A percentile compares a stretch with the other conserved stretches of the same genome.
phyloP scores from a whole-genome alignment of 805 yeast species.

The Isabelozyma pseudorhagii region DNA sequence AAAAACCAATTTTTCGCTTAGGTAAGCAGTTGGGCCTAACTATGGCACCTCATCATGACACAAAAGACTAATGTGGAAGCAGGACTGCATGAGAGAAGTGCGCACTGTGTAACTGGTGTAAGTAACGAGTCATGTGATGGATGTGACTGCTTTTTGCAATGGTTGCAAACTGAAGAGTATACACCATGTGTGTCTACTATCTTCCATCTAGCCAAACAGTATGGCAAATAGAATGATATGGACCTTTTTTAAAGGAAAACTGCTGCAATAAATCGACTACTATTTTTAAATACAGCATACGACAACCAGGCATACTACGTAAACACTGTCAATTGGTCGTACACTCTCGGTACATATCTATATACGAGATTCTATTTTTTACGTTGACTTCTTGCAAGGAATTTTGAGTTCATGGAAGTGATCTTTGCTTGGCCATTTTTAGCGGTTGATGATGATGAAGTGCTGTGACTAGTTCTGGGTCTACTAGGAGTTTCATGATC shows the following conservation, averaged over 20 bases:
- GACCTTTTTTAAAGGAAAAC: too few species aligned
- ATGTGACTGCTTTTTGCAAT: too few species aligned
- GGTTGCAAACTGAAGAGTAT: too few species aligned
- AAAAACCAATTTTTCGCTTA: not conserved
- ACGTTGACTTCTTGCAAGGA: conserved; percentile 55
- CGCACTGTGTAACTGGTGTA: not conserved
- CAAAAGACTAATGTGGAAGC: not conserved
- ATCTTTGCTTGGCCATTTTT: conserved; percentile 23
- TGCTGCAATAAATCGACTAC: too few species aligned
- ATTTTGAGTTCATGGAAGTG: conserved; percentile 58
- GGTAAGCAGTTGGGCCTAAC: not conserved
- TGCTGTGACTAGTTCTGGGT: conserved; percentile 1
- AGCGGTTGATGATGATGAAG: not conserved
- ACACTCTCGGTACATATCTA: not conserved
- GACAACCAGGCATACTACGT: not conserved
- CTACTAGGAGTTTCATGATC: conserved; percentile 12
- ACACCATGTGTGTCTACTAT: too few species aligned
- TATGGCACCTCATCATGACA: not conserved
- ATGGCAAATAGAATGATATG: too few species aligned
- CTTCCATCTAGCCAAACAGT: too few species aligned
- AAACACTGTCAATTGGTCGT: not conserved
- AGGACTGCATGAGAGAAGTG: not conserved
- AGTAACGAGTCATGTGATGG: too few species aligned
- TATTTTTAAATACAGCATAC: too few species aligned
- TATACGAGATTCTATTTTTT: conserved; percentile 25